Base-by-base conservation (phyloP, 805 yeast genomes). In the Starmerella vaccinii region DNA sequence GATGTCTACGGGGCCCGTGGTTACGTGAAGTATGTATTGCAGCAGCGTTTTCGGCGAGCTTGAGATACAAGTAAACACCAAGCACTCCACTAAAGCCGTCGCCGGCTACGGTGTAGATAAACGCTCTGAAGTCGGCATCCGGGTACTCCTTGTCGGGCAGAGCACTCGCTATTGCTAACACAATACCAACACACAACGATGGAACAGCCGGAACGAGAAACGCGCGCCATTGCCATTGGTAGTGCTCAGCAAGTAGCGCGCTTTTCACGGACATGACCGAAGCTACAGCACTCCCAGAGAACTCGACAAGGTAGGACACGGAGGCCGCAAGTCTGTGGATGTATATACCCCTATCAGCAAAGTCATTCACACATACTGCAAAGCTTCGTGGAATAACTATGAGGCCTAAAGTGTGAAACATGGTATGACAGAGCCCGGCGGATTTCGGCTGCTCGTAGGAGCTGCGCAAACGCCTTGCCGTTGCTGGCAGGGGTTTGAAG, bases 181-280 rank as follows among this genome's bases (percentile, higher is more conserved):
- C n/a, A n/a, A n/a, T n/a, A n/a, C n/a, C n/a, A n/a, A n/a, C n/a
- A n/a, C n/a, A n/a, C n/a, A n/a, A n/a, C n/a, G n/a, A n/a, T n/a
- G 63, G 63, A 13, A 60, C 45, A 7, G 60, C 60, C 10, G 63
- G 62, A 15, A 63, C 59, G 22, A 60, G 51, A 53, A 60, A 60
- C 22, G 63, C 62, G 23, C 63, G 59, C 63, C 63, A 60, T 32
- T 60, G 63, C 63, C 63, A 60, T 40, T 60, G 61, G 57, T 59
- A 59, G 46, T 60, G 63, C 46, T 59, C 59, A n/a, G 60, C 53
- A 8, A 60, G 56, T 46, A 60, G 48, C 2, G 63, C 63, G 27
- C 63, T 59, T 49, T 60, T 60, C 29, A 60, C 63, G 10, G 59
- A 53, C 26, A 60, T 58, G 29, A 60, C 55, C 16, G 63, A 46